These are phyloP conservation scores for Acephala macrosclerotiorum DNA, from an alignment of 2,329 filamentous ascomycete species.

Conservation along the genomic window DNA sequence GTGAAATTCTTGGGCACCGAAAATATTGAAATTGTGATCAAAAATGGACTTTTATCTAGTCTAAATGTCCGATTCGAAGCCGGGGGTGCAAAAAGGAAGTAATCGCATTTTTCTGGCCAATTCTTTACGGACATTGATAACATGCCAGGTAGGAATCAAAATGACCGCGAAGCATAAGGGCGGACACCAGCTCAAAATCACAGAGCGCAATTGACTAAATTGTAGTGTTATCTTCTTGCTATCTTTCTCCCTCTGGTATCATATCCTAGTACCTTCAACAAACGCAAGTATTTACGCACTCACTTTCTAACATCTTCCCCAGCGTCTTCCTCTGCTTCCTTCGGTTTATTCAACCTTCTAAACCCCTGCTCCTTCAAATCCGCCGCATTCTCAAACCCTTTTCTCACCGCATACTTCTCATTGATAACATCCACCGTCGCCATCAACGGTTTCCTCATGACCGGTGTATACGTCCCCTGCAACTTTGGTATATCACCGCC, in stretches of 20 bases:
- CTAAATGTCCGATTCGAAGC: too few relatives aligned
- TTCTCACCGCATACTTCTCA: slow-evolving; percentile 66
- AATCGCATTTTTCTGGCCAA: background rate
- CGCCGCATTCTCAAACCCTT: slow-evolving; percentile 61
- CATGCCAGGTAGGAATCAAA: too few relatives aligned
- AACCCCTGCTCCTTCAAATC: slow-evolving; percentile 49
- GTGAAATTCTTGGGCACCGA: too few relatives aligned
- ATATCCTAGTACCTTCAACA: too few relatives aligned
- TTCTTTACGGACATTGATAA: background rate
- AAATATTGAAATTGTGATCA: too few relatives aligned
- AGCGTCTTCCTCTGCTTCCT: slow-evolving; percentile 6
- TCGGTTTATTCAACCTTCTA: slow-evolving; percentile 34
- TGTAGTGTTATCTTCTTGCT: too few relatives aligned
- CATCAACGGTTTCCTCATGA: slow-evolving; percentile 59
- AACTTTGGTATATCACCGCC: slow-evolving; percentile 60
- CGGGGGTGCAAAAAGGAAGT: too few relatives aligned
- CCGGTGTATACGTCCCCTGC: slow-evolving; percentile 60
- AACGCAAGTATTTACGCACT: background rate
- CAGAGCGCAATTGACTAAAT: too few relatives aligned
- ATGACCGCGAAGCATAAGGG: too few relatives aligned
- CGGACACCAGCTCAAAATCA: too few relatives aligned
- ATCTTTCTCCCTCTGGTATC: too few relatives aligned
- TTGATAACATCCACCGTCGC: slow-evolving; percentile 63
- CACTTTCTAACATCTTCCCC: slow-evolving; percentile 41
- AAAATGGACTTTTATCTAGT: too few relatives aligned